These are phyloP conservation scores for Arabis hirsuta DNA, from an alignment of 345 rosid species.

Conservation along the genomic window DNA sequence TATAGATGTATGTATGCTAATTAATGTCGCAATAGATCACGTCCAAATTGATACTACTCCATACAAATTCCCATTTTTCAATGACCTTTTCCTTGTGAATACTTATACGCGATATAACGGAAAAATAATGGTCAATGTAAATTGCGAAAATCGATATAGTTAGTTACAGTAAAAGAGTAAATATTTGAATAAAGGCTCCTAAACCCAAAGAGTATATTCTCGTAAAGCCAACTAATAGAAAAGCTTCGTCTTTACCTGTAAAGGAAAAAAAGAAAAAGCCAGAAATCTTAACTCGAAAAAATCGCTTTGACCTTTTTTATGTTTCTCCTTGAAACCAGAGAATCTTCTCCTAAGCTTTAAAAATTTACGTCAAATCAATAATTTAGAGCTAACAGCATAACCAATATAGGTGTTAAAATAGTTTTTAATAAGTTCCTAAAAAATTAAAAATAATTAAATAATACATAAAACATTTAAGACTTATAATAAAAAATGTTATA, in stretches of 20 bases:
- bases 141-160: conserved; percentile 14
- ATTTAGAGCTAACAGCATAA: too few species aligned
- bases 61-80: background rate
- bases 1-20: background rate
- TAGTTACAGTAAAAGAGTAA: conserved; percentile 11
- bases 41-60: background rate
- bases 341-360: conserved; percentile 7
- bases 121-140: background rate
- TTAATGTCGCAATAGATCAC: conserved; percentile 25
- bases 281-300: conserved; percentile 33
- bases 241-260: conserved; percentile 27
- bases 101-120: background rate
- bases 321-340: conserved; percentile 25
- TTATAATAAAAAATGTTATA: too few species aligned
- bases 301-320: conserved; percentile 40
- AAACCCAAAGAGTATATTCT: conserved; percentile 35
- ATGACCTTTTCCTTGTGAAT: background rate
- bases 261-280: conserved; percentile 5
- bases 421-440: too few species aligned
- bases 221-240: conserved; percentile 29
- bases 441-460: too few species aligned
- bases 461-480: too few species aligned
- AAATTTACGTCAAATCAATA: background rate
- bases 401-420: too few species aligned
- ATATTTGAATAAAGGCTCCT: conserved; percentile 7